Base-by-base conservation (phyloP, 129 eudicot species). In the Kitagawia praeruptora region DNA sequence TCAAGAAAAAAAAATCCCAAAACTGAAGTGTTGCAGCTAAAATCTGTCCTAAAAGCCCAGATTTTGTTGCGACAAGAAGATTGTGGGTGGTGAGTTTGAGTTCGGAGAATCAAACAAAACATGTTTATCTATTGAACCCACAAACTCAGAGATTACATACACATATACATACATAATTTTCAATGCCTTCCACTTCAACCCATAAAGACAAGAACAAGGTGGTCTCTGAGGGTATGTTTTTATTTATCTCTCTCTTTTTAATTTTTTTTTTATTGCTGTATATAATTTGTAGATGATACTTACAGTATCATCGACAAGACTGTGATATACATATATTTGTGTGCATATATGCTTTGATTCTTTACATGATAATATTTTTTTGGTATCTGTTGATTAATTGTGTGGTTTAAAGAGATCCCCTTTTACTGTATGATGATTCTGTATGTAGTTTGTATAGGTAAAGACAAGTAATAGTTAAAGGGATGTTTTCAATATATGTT, bases 151-250 rank as follows among this genome's bases (percentile, higher is more conserved):
- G 53, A 73, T 73, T 42, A 11, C 16, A n/a, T 8, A 63, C 34
- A 63, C 4, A 27, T 2, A 48, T 18, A 53, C 19, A 19, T 4
- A 72, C 11, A 46, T 3, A 42, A 8, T 7, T 58, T 27, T 73
- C 76, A 42, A 73, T 73, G 76, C 76, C 76, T 41, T 73, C 76
- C 51, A 42, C 76, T 49, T 78, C 80, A 58, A 58, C 80, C 41
- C n/a, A 58, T n/a, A 78, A 78, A 71, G 63, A 63, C 56, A 78
- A 41, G 80, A 44, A 58, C 66, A 58, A 73, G 76, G 46, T 42
- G 14, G 76, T 73, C 76, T 23, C 76, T n/a, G 76, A 78, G 80
- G 80, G 80, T 78, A n/a, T 25, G 74, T 63, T 63, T 63, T 2
- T 58, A 8, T n/a, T 23, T 58, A 2, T 9, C 37, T 2, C 37